Evolutionary conservation across 371 early-diverging fungal species (phyloP), one percentile per base, ranked within the genome.

Genomic region (Apophysomyces ossiformis): DNA sequence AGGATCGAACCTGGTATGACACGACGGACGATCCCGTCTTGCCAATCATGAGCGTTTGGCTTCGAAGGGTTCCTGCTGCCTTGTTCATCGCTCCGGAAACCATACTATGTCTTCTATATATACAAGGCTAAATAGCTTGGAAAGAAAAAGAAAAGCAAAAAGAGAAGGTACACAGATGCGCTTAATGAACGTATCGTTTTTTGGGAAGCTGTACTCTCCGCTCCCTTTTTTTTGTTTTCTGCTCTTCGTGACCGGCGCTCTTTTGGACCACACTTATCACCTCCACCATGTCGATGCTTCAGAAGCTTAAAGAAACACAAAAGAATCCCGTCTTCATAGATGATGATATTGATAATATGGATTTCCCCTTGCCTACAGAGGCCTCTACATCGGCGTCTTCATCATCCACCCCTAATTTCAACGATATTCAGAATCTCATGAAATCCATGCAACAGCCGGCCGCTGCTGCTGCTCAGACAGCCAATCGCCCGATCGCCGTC

Each of bases 311-410:
- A 47, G 65, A 82, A 59, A 74, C 76, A 1, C 61, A 71, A 66
- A 75, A 75, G 68, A 79, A 74, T 59, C 67, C 69, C 5, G 73
- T 79, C 26, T 82, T 82, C 41, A n/a, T 79, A 59, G 82, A 81
- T 54, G 78, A 76, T 13, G 84, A 84, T 26, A 72, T 89, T 66
- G 90, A 89, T 66, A 86, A 88, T 61, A 88, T 89, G 90, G 90
- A 89, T 57, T 87, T 89, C 58, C 85, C 84, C 44, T 72, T 87
- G 65, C 89, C 89, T 6, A 62, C 61, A 6, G 81, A 81, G 57
- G 67, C 54, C 32, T 26, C 32, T 3, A 26, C 32, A 26, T 26
- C 32, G 32, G 1, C 32, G 32, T 26, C 32, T 3, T 46, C 75
- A 9, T 61, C 69, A 43, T 54, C 66, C n/a, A 69, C 69, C 69